Evolutionary conservation across 495 filamentous ascomycete genomes (phyloP), one percentile per base, ranked within the genome.

Genomic region (Penicillium pulvis): DNA sequence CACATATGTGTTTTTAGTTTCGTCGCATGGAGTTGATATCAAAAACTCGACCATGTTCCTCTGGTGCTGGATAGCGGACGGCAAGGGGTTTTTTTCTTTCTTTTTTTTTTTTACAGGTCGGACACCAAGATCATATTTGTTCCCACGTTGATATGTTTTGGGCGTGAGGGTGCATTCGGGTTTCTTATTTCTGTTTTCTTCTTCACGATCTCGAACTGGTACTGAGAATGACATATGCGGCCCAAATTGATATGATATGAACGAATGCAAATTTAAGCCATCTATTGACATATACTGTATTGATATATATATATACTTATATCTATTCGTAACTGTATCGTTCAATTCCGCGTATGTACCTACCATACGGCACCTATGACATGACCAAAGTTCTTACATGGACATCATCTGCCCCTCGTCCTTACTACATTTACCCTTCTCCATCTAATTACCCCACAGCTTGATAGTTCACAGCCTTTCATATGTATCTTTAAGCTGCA

Each of bases 201-300:
- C 16, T 53, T 52, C 11, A n/a, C 17, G 7, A n/a, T 31, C 55
- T 57, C 26, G 52, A 56, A 20, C 52, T 59, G 56, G 61, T 39
- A 48, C 28, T 59, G 44, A 52, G 52, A 43, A 55, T 47, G 30
- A 23, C 14, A 57, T 50, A 48, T 58, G 51, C 23, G 20, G 36
- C 30, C 54, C 42, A 63, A 56, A 63, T 60, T 63, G 57, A 57
- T 41, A 59, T 52, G 45, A 59, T 54, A 30, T 8, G 6, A 33
- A n/a, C 7, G 46, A 41, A 19, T 51, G 28, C 31, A 52, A 50
- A 10, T 51, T 17, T 19, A 51, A 30, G 20, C 16, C 28, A 20
- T 9, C 20, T 23, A 23, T 2, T 23, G 20, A 23, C 20, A 23
- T 23, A 23, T 14, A 47, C n/a, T 47, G 5, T 12, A 47, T n/a